Conservation (phyloP, 805 yeast genomes). For the Priceomyces haplophilus region DNA sequence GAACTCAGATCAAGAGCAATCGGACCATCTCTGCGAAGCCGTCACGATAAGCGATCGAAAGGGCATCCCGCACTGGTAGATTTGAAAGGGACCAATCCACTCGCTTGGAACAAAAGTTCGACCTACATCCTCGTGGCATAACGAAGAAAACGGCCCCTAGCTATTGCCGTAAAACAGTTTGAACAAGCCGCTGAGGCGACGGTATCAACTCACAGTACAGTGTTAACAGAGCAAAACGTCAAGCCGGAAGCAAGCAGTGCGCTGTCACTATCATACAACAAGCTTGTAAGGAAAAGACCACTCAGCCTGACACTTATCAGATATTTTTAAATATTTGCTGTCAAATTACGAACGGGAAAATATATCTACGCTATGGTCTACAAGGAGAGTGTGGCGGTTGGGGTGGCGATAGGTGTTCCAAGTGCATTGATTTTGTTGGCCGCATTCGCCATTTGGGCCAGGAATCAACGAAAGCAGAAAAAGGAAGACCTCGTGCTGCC, state of each 20-base stretch:
- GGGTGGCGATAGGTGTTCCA: slow-evolving; percentile 42
- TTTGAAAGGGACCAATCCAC: background rate
- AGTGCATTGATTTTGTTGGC: slow-evolving; percentile 27
- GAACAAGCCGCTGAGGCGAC: too few relatives aligned
- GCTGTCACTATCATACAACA: too few relatives aligned
- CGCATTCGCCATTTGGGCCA: slow-evolving; percentile 23
- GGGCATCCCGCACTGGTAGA: background rate
- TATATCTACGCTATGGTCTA: slow-evolving; percentile 13
- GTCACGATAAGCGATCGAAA: background rate
- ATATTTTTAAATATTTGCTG: too few relatives aligned
- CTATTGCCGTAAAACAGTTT: too few relatives aligned
- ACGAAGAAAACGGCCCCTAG: too few relatives aligned
- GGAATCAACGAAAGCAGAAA: slow-evolving; percentile 29
- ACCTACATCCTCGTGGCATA: background rate
- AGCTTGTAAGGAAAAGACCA: too few relatives aligned
- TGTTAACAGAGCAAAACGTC: too few relatives aligned
- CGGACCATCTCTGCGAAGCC: background rate
- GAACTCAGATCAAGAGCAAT: background rate
- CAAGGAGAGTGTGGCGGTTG: slow-evolving; percentile 32
- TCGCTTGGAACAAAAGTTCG: background rate
- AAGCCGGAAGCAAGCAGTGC: too few relatives aligned
- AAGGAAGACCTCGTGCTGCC: slow-evolving; percentile 28
- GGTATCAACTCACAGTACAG: too few relatives aligned
- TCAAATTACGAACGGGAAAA: background rate
- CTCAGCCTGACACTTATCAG: too few relatives aligned